phyloP scores from a whole-genome alignment of 1,284 basidiomycete species.

The Exobasidium cylindrosporum region DNA sequence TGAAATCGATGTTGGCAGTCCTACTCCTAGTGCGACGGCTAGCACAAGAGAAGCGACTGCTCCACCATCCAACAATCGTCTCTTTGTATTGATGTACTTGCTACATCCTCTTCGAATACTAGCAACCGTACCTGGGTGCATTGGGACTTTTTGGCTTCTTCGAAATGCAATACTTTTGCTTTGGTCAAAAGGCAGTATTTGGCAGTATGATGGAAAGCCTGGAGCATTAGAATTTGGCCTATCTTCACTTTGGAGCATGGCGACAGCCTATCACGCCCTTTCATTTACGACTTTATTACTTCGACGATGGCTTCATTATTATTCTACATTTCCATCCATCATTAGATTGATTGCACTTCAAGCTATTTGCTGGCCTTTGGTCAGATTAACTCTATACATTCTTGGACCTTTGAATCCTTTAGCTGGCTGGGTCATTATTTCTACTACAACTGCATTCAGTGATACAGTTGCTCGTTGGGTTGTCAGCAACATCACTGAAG shows the following conservation, averaged over 20 bases:
- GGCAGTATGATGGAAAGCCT: constrained; percentile 11
- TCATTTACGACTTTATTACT: constrained; percentile 74
- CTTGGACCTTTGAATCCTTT: constrained; percentile 69
- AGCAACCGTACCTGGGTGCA: constrained; percentile 47
- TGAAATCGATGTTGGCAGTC: neutral
- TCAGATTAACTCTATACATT: constrained; percentile 70
- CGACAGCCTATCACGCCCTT: constrained; percentile 78
- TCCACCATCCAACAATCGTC: neutral
- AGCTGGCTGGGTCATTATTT: constrained; percentile 74
- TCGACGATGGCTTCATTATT: constrained; percentile 76
- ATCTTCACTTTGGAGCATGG: constrained; percentile 56
- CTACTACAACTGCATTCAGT: constrained; percentile 65
- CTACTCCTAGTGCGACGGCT: neutral
- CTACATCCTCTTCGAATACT: constrained; percentile 48
- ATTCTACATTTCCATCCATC: constrained; percentile 72
- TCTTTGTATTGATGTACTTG: constrained; percentile 17
- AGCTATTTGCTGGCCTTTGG: constrained; percentile 81
- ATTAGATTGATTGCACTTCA: constrained; percentile 78
- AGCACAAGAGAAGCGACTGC: neutral
- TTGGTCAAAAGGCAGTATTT: neutral
- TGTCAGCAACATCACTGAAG: constrained; percentile 52
- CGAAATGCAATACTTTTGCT: constrained; percentile 27
- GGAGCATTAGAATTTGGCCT: constrained; percentile 38
- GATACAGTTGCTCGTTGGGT: constrained; percentile 52
- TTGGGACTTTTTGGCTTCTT: constrained; percentile 48